A percentile compares a stretch with the other conserved stretches of the same genome.
These are phyloP conservation scores for Diaporthe destruens DNA, from an alignment of 2,329 filamentous ascomycete genomes.

Conservation along the genomic window DNA sequence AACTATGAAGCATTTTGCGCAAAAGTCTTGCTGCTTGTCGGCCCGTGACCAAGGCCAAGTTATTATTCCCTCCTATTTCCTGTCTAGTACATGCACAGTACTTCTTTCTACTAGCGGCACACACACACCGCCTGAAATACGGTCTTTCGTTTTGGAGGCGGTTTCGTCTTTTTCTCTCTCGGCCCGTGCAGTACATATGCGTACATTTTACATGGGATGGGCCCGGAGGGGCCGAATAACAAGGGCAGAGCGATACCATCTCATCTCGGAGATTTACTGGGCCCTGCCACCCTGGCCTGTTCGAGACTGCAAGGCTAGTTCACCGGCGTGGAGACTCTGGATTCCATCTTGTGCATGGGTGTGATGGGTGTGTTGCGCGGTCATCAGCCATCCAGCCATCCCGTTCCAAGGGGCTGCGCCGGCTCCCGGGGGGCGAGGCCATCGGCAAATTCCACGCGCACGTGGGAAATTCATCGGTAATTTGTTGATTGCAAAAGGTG, in stretches of 20 bases:
- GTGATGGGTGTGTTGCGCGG: background rate
- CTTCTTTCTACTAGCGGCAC: background rate
- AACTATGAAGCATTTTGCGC: background rate
- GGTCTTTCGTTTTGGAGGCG: background rate
- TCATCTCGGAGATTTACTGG: constrained; percentile 26
- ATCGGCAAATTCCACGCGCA: background rate
- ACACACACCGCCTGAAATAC: constrained; percentile 14
- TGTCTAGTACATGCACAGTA: background rate
- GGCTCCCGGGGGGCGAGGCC: background rate
- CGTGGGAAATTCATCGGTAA: background rate
- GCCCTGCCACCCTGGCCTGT: constrained; percentile 1
- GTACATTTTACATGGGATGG: background rate
- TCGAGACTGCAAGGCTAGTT: constrained; percentile 31
- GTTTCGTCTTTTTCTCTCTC: background rate
- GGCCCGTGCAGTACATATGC: background rate
- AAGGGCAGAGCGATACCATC: background rate
- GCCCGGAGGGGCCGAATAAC: constrained; percentile 20
- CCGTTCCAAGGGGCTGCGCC: background rate
- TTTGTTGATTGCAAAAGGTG: background rate
- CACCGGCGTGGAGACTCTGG: constrained; percentile 30
- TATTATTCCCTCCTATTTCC: background rate
- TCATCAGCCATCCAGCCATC: background rate
- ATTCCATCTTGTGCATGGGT: constrained; percentile 32
- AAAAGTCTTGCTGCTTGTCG: background rate
- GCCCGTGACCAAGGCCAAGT: background rate